Evolutionary conservation across 1,284 basidiomycete genomes (phyloP).

Genomic region (Cryptococcus amylolentus): DNA sequence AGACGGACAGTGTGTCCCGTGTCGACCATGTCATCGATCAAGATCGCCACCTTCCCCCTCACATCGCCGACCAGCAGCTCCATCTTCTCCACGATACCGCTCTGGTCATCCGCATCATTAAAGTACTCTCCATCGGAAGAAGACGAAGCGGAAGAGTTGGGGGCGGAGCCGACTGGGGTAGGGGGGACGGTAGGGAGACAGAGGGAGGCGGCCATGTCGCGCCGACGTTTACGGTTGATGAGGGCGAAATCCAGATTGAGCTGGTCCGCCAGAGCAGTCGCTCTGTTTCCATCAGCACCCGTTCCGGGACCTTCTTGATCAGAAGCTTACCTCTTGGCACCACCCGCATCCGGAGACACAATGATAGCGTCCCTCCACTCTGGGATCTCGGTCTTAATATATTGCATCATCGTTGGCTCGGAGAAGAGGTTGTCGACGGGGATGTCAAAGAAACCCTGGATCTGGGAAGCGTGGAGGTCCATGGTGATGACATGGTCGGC

Average conservation of each 20-base stretch:
- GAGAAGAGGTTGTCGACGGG: constrained; percentile 96
- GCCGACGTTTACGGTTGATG: constrained; percentile 79
- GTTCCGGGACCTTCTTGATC: background rate
- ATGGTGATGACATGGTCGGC: constrained; percentile 99
- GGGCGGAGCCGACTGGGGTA: constrained; percentile 44
- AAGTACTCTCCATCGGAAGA: too few species aligned
- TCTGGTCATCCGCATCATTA: constrained; percentile 45
- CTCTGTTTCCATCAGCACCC: constrained; percentile 54
- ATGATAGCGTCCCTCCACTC: constrained; percentile 88
- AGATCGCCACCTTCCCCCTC: constrained; percentile 84
- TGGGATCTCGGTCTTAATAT: constrained; percentile 82
- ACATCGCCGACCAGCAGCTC: constrained; percentile 98
- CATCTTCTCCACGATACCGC: constrained; percentile 61
- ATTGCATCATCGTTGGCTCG: constrained; percentile 79
- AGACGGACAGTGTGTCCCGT: constrained; percentile 83
- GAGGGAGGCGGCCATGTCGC: constrained; percentile 52
- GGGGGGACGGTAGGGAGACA: constrained; percentile 44
- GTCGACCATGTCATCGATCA: constrained; percentile 99
- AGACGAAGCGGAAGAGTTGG: constrained; percentile 24
- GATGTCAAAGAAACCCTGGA: constrained; percentile 99
- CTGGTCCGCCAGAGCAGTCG: constrained; percentile 91
- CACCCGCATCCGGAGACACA: constrained; percentile 95
- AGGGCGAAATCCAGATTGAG: constrained; percentile 94
- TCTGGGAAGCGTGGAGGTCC: constrained; percentile 97
- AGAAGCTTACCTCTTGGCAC: constrained; percentile 80